Evolutionary conservation across 768 basidiomycete species (phyloP).

Genomic region (Pilatotrama ljubarskyi): DNA sequence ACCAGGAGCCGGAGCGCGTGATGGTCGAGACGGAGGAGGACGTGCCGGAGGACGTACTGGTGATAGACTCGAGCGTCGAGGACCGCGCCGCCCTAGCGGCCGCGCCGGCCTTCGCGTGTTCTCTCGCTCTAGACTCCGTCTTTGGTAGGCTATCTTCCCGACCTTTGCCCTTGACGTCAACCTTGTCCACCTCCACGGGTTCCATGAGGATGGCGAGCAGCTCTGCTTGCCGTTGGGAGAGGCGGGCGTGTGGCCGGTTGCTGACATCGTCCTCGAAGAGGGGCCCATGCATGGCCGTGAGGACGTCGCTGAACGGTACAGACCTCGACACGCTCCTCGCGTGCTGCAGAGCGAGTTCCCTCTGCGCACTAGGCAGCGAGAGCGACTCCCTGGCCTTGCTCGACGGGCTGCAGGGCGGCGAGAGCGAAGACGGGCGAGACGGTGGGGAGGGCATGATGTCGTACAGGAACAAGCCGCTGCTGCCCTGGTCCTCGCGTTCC

Average conservation of each 20-base stretch:
- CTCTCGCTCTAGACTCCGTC: background rate
- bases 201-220: conserved; percentile 21
- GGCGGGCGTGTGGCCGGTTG: conserved; percentile 3
- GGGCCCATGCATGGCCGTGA: conserved; percentile 56
- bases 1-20: conserved; percentile 43
- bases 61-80: conserved; percentile 26
- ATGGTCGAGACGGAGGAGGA: conserved; percentile 32
- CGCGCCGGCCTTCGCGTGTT: conserved; percentile 10
- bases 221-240: conserved; percentile 14
- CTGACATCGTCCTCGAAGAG: conserved; percentile 50
- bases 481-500: conserved; percentile 14
- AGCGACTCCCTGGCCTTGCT: conserved; percentile 18
- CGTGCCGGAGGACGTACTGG: conserved; percentile 30
- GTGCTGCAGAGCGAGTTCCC: conserved; percentile 21
- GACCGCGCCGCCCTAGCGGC: conserved; percentile 24
- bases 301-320: conserved; percentile 58
- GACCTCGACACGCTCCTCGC: conserved; percentile 29
- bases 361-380: conserved; percentile 35
- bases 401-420: conserved; percentile 16
- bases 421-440: conserved; percentile 23
- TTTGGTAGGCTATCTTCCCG: conserved; percentile 35
- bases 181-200: conserved; percentile 29
- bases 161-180: conserved; percentile 42
- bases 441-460: conserved; percentile 33
- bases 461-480: conserved; percentile 35